Conservation (phyloP, 108 stramenopile species). For the Cyclotella atomus region DNA sequence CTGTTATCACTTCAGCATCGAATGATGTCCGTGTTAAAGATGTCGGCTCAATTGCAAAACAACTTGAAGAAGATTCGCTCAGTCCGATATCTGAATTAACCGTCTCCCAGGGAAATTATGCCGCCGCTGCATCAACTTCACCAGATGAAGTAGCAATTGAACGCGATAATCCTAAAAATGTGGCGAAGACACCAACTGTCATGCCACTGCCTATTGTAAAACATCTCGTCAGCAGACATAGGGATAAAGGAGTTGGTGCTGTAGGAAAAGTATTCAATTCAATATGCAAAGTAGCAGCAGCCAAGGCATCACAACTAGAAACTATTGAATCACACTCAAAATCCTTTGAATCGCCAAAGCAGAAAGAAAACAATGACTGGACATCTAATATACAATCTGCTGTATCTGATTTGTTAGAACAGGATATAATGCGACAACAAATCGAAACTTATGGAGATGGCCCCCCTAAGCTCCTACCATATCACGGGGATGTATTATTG, state of each 20-base stretch:
- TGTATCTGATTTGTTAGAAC: conserved; percentile 18
- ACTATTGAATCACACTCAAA: background rate
- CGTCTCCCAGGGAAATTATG: conserved; percentile 6
- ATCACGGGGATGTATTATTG: conserved; percentile 28
- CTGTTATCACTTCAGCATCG: conserved; percentile 9
- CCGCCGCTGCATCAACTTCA: conserved; percentile 8
- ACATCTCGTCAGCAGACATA: background rate
- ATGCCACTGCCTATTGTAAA: conserved; percentile 13
- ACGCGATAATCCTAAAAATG: conserved; percentile 43
- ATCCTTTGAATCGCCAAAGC: background rate
- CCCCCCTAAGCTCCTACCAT: conserved; percentile 25
- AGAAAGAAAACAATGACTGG: conserved; percentile 18
- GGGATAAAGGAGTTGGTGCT: conserved; percentile 5
- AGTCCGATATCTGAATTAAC: background rate
- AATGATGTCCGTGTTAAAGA: conserved; percentile 16
- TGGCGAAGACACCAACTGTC: background rate
- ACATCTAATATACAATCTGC: conserved; percentile 35
- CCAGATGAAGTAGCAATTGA: conserved; percentile 62
- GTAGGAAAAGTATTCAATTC: conserved; percentile 40
- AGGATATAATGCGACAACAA: conserved; percentile 11
- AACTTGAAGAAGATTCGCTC: background rate
- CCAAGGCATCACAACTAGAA: conserved; percentile 9
- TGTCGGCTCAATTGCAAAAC: background rate
- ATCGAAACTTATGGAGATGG: conserved; percentile 24
- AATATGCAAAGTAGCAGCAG: conserved; percentile 39